Evolutionary conservation across 495 filamentous ascomycete species (phyloP), one percentile per base, ranked within the genome.

Genomic region (Saxophila tyrrhenica): DNA sequence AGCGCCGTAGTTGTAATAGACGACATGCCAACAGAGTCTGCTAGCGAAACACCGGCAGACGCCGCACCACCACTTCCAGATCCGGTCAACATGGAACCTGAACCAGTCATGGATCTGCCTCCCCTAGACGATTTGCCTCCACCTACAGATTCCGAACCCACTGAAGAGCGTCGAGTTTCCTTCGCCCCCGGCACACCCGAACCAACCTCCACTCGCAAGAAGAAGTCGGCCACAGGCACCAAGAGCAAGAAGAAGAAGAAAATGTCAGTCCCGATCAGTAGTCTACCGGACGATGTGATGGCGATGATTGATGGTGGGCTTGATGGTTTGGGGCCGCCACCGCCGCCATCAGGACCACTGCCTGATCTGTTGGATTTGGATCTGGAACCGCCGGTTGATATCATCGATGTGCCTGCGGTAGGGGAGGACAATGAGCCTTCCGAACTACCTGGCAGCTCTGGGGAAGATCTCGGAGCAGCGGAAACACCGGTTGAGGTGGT

Each of bases 161-260:
- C 43, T 13, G 24, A 22, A 20, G 35, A 47, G 16, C 15, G 58
- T 45, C 41, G 29, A 32, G 58, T 61, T 2, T 32, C 24, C 48
- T 61, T 61, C 42, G 50, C 54, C 16, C 54, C 58, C 19, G 58
- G 54, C 19, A 61, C 58, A n/a, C 54, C 54, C 1, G 58, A 61
- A 17, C 53, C 58, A 2, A 61, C 54, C 3, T 50, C 58, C 2
- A 0, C 44, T 15, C 48, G 58, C 9, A 61, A 61, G 54, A 61
- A 60, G 48, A 60, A 61, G 50, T 23, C 22, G 9, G 20, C 48
- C 7, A 61, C 49, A 29, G 39, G 44, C 11, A 39, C 32, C 9
- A 61, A 54, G 22, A 25, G 43, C 16, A 55, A 56, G 50, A 56
- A 55, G 17, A 60, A 56, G 48, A 56, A 56, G 42, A 56, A 56